phyloP scores from a whole-genome alignment of 345 rosid genomes.

The Citrus reticulata region DNA sequence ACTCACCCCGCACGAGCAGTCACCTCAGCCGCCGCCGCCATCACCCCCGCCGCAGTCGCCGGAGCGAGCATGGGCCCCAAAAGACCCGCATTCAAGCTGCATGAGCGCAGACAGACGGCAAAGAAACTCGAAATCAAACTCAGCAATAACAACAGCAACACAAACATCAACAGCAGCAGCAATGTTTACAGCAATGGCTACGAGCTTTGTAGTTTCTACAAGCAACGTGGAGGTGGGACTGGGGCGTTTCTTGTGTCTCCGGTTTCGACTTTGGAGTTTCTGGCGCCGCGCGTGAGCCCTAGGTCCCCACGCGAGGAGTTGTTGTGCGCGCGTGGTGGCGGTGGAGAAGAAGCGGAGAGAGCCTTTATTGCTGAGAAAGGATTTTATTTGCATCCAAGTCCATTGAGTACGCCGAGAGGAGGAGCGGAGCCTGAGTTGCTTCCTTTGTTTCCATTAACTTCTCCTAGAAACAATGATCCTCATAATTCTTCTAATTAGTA shows the following conservation, averaged over 20 bases:
- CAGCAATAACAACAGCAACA: constrained; percentile 26
- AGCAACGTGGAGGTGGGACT: constrained; percentile 21
- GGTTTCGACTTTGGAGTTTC: constrained; percentile 65
- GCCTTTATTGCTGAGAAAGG: constrained; percentile 64
- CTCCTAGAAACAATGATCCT: constrained; percentile 36
- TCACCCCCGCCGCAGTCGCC: neutral
- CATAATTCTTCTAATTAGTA: neutral
- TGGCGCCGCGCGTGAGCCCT: constrained; percentile 39
- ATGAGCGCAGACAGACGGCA: constrained; percentile 64
- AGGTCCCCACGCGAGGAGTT: constrained; percentile 22
- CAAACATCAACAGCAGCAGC: constrained; percentile 5
- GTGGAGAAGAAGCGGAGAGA: constrained; percentile 36
- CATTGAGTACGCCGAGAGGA: constrained; percentile 38
- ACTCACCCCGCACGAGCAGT: constrained; percentile 28
- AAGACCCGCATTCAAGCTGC: constrained; percentile 69
- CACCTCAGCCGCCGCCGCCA: constrained; percentile 15
- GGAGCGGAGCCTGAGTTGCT: constrained; percentile 60
- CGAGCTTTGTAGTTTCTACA: constrained; percentile 6
- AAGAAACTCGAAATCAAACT: constrained; percentile 73
- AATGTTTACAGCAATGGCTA: neutral
- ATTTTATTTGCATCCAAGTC: constrained; percentile 68
- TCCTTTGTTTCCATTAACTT: constrained; percentile 68
- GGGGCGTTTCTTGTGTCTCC: constrained; percentile 51
- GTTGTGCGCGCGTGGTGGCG: constrained; percentile 9
- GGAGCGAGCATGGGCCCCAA: constrained; percentile 25